Base-by-base conservation (phyloP, 768 basidiomycete species). In the Russula virescens region DNA sequence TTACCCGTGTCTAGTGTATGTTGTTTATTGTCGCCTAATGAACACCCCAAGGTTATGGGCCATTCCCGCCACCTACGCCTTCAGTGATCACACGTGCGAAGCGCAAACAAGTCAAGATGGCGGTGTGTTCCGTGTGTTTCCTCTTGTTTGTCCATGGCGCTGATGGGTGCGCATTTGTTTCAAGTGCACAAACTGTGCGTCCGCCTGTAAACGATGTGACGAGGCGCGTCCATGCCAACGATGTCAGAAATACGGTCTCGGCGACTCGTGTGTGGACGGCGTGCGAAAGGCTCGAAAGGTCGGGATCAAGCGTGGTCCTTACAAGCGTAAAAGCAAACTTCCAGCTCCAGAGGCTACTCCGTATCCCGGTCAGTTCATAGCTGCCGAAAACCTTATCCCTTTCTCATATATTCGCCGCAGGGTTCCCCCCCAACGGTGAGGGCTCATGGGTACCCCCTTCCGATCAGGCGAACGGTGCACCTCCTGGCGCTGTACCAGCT, bases 241-340 rank as follows among this genome's bases (percentile, higher is more conserved):
- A 31, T 87, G 85, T 66, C 69, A 80, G 63, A 86, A 85, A 71
- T 86, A 86, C 67, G 84, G 83, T 3, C 76, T 85, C 38, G 77
- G 79, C 14, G 76, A 80, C 28, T 72, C 77, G n/a, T 87, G 85
- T 66, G 66, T 79, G 2, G 85, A 87, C 66, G 84, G 85, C 1
- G 74, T 79, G 19, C 75, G 86, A 64, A 87, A 87, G 70, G 85
- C 86, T 71, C 78, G 86, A 60, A 84, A 85, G 68, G 82, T 81
- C 53, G 81, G 81, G 28, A 75, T 83, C 63, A 83, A 83, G 69
- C 79, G 81, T 21, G 81, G 81, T 3, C 83, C 81, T 2, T 83
- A 83, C 70, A 83, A 83, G 65, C 79, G 81, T 62, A 82, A 82
- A 74, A 74, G 69, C 61, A 78, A 79, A 68, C 47, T 60, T 14